Percentiles rank a stretch among this genome's conserved stretches.
These are phyloP conservation scores for Malassezia dermatis DNA, from an alignment of 1,284 basidiomycete species.

Conservation along the genomic window DNA sequence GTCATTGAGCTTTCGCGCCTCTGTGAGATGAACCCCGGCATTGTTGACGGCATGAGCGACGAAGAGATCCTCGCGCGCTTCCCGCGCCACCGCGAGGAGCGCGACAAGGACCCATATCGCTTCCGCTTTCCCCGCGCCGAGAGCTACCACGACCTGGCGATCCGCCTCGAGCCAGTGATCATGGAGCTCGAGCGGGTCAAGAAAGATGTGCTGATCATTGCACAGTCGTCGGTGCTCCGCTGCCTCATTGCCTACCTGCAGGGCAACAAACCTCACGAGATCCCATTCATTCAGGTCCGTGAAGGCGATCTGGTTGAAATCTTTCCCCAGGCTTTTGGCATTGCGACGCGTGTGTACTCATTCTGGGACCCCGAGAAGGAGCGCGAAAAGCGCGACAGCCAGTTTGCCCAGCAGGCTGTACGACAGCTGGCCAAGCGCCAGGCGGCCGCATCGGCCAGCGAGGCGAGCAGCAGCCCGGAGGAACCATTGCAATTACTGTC, in stretches of 20 bases:
- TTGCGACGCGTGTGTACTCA: constrained; percentile 34
- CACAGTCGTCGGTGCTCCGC: constrained; percentile 90
- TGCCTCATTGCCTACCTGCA: constrained; percentile 63
- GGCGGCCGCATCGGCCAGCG: not conserved
- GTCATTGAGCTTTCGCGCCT: constrained; percentile 90
- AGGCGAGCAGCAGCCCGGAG: not conserved
- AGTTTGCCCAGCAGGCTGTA: constrained; percentile 24
- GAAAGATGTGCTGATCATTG: constrained; percentile 57
- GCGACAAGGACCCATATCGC: constrained; percentile 81
- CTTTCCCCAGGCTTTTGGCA: constrained; percentile 42
- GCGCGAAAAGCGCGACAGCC: constrained; percentile 34
- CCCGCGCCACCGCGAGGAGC: constrained; percentile 85
- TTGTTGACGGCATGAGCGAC: constrained; percentile 74
- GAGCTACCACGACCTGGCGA: constrained; percentile 70
- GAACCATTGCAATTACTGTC: not conserved
- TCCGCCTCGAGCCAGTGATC: constrained; percentile 63
- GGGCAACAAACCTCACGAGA: constrained; percentile 87
- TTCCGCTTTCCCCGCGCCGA: constrained; percentile 56
- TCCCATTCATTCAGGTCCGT: constrained; percentile 81
- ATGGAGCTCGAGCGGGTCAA: constrained; percentile 71
- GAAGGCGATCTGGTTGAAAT: constrained; percentile 46
- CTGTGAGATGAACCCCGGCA: constrained; percentile 84
- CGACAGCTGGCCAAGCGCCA: not conserved
- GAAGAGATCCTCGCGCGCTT: constrained; percentile 81
- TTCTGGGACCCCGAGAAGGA: constrained; percentile 42